phyloP scores from a whole-genome alignment of 306 rosid species.

The Potentilla sterilis region DNA sequence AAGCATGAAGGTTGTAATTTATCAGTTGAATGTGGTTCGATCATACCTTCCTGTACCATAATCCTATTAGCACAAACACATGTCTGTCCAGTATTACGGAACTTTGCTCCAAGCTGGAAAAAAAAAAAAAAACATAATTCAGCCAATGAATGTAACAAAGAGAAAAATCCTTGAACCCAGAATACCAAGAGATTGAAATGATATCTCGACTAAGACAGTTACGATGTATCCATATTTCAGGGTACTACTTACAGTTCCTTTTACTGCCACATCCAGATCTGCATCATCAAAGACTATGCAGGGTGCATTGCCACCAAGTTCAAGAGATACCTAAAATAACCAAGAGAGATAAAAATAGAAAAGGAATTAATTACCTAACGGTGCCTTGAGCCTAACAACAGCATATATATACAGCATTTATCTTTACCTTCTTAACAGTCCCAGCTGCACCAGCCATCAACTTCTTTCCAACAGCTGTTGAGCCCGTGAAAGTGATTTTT shows the following conservation, averaged over 20 bases:
- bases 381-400: slow-evolving; percentile 24
- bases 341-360: slow-evolving; percentile 6
- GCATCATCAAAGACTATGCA: slow-evolving; percentile 98
- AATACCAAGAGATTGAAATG: slow-evolving; percentile 4
- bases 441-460: slow-evolving; percentile 94
- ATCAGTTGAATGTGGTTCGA: slow-evolving; percentile 16
- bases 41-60: slow-evolving; percentile 90
- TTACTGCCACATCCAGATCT: slow-evolving; percentile 85
- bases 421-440: slow-evolving; percentile 84
- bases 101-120: slow-evolving; percentile 87
- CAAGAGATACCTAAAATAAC: slow-evolving; percentile 75
- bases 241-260: slow-evolving; percentile 79
- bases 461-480: slow-evolving; percentile 96
- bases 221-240: slow-evolving; percentile 1
- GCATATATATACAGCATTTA: slow-evolving; percentile 17
- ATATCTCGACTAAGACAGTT: slow-evolving; percentile 1
- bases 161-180: slow-evolving; percentile 17
- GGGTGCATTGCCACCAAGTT: slow-evolving; percentile 99
- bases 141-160: slow-evolving; percentile 15
- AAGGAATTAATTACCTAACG: slow-evolving; percentile 17
- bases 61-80: slow-evolving; percentile 96
- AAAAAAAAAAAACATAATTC: slow-evolving; percentile 22
- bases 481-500: slow-evolving; percentile 95
- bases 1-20: slow-evolving; percentile 17
- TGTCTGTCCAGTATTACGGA: slow-evolving; percentile 95